Percentiles rank a stretch among this genome's conserved stretches.
These are phyloP conservation scores for Salvia rosmarinus DNA, from an alignment of 257 asterid genomes.

Conservation along the genomic window DNA sequence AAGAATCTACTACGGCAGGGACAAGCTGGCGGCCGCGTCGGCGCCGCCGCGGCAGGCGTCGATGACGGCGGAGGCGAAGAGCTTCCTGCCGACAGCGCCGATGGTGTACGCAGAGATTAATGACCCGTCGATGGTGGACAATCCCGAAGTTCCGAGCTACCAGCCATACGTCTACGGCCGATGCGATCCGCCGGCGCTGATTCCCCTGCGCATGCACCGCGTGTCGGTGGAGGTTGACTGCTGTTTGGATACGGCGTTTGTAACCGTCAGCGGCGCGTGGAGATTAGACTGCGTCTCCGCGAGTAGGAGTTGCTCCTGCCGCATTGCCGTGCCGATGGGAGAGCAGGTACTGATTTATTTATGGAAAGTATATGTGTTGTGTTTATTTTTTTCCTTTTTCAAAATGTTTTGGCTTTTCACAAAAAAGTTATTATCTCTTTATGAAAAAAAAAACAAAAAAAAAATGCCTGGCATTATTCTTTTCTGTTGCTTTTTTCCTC, in stretches of 20 bases:
- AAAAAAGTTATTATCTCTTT: too few species aligned
- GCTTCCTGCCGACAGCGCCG: slow-evolving; percentile 62
- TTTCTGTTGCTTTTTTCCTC: too few species aligned
- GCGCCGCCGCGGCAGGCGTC: slow-evolving; percentile 45
- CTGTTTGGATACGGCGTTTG: slow-evolving; percentile 73
- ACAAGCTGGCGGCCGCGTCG: slow-evolving; percentile 4
- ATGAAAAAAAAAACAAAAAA: too few species aligned
- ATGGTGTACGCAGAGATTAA: slow-evolving; percentile 79
- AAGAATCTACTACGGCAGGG: slow-evolving; percentile 74
- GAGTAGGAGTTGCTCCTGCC: slow-evolving; percentile 61
- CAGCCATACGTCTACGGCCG: slow-evolving; percentile 92
- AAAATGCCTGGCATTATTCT: neutral
- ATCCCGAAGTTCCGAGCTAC: slow-evolving; percentile 86
- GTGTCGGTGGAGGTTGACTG: slow-evolving; percentile 74
- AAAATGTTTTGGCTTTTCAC: too few species aligned
- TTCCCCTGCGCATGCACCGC: slow-evolving; percentile 87
- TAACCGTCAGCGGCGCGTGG: slow-evolving; percentile 73
- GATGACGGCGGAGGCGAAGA: slow-evolving; percentile 39
- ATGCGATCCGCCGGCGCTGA: slow-evolving; percentile 83
- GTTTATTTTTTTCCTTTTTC: too few species aligned
- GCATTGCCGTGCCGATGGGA: slow-evolving; percentile 84
- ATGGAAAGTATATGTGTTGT: neutral
- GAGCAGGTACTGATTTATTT: slow-evolving; percentile 49
- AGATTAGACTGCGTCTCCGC: slow-evolving; percentile 72
- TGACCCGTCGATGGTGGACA: slow-evolving; percentile 73